Percentiles rank a stretch among this genome's conserved stretches.
phyloP scores from a whole-genome alignment of 1,284 basidiomycete genomes.

The Clitocybe nebularis region DNA sequence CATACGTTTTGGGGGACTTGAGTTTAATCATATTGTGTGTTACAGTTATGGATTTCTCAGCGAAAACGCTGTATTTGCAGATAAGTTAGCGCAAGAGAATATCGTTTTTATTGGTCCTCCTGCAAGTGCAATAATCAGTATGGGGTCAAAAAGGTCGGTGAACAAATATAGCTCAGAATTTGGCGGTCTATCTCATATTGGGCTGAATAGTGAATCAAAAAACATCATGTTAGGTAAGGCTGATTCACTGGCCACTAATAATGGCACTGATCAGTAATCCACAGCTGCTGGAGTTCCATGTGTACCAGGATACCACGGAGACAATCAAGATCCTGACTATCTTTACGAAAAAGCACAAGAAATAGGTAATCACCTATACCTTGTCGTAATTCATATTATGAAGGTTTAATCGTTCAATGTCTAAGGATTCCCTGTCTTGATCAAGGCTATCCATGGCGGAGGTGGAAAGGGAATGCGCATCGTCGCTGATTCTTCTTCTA shows the following conservation, averaged over 20 bases:
- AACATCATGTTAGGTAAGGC: constrained; percentile 83
- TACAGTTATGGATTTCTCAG: constrained; percentile 86
- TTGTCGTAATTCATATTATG: neutral
- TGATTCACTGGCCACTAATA: neutral
- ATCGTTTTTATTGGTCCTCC: constrained; percentile 97
- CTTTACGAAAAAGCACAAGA: constrained; percentile 67
- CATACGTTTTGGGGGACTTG: neutral
- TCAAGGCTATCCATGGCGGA: constrained; percentile 95
- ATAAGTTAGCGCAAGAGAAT: constrained; percentile 81
- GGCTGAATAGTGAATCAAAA: constrained; percentile 64
- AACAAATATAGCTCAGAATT: constrained; percentile 6
- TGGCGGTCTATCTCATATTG: constrained; percentile 4
- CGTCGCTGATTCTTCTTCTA: constrained; percentile 66
- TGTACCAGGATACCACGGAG: constrained; percentile 87
- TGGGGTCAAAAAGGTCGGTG: constrained; percentile 85
- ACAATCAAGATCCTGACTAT: constrained; percentile 64
- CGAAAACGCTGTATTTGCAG: constrained; percentile 89
- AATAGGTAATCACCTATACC: constrained; percentile 48
- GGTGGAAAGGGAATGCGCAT: constrained; percentile 97
- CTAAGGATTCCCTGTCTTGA: constrained; percentile 84
- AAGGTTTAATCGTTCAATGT: neutral
- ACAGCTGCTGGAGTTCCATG: constrained; percentile 86
- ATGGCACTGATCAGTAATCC: neutral
- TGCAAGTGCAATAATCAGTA: constrained; percentile 87
- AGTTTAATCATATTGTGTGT: neutral